Base-by-base conservation (phyloP, 164 flowering plant species). In the Magnolia changhungtana region DNA sequence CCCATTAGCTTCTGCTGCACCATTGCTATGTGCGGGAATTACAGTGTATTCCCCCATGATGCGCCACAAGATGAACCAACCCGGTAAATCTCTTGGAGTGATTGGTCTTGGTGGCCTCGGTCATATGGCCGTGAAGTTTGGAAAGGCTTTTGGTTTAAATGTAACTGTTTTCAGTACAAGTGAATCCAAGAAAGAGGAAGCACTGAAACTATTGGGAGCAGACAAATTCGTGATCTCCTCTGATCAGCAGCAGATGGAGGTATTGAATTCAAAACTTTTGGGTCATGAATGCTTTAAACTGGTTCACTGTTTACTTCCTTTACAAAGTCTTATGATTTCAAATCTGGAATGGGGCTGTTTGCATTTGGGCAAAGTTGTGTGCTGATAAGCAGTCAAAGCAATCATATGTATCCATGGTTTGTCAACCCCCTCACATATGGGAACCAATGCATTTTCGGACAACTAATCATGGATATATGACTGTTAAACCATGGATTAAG, bases 41-140 rank as follows among this genome's bases (percentile, higher is more conserved):
- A 92, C 97, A 73, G 93, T 92, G 20, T 92, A 88, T 75, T 4
- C 90, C 29, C 97, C 95, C 37, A 92, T 92, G 97, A 84, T 86
- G 83, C 89, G 85, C 80, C 91, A 90, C 72, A 83, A 89, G 71
- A 92, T 92, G 93, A 88, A 92, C 78, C 95, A 90, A 78, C 90
- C 94, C 52, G 95, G 97, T 69, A 92, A 89, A 82, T 87, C 90
- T 77, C 87, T 92, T 0, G 97, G 92, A 49, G 95, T 92, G 74
- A 78, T 92, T 73, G 96, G 96, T 50, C 88, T 90, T 5, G 96
- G 96, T 78, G 96, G 96, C 61, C 90, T 92, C 49, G 96, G 94
- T 72, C 96, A 92, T 83, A 82, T 92, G 89, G 96, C 96, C 31
- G 96, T 89, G 73, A 87, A 89, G 76, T 90, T 90, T 71, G 96